Conservation (phyloP, 768 basidiomycete species). For the Suillus occidentalis region DNA sequence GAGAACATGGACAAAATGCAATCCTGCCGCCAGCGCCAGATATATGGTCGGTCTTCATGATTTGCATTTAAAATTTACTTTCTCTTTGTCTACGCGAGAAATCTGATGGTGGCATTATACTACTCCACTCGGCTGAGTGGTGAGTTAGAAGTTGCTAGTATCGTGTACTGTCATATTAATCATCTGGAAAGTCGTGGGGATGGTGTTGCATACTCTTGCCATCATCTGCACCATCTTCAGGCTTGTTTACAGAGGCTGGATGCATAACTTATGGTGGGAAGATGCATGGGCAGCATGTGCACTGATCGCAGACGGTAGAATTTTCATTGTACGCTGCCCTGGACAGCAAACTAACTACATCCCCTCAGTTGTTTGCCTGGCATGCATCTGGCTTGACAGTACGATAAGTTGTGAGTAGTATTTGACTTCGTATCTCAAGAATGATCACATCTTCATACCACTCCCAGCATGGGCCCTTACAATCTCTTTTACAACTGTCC, state of each 20-base stretch:
- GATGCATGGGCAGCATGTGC: constrained; percentile 27
- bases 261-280: constrained; percentile 30
- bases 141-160: neutral
- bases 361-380: constrained; percentile 10
- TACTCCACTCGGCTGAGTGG: neutral
- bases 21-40: neutral
- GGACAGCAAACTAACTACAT: neutral
- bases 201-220: constrained; percentile 20
- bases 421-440: neutral
- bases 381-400: constrained; percentile 9
- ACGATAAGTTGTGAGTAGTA: constrained; percentile 11
- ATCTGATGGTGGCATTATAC: neutral
- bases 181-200: constrained; percentile 15
- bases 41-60: neutral
- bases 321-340: neutral
- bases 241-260: constrained; percentile 21
- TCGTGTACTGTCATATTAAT: neutral
- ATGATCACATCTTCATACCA: neutral
- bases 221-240: constrained; percentile 26
- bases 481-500: constrained; percentile 17
- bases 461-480: constrained; percentile 15
- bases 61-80: neutral
- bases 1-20: too few species aligned
- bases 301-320: constrained; percentile 16
- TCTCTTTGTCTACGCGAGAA: neutral